Conservation (phyloP, 2,329 filamentous ascomycete species). For the Cordyceps sp. region DNA sequence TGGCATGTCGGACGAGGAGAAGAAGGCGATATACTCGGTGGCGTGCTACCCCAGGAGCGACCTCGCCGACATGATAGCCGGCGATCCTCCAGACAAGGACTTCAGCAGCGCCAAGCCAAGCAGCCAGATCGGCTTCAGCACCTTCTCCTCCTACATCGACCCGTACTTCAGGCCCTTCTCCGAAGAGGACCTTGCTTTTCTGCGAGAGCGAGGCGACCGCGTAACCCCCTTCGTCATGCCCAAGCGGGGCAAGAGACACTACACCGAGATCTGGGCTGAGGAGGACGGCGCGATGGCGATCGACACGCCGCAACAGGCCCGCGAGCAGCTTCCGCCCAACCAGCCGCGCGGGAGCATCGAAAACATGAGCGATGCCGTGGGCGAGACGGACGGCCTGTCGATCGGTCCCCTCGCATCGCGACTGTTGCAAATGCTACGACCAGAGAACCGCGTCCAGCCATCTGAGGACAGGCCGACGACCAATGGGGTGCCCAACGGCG, state of each 20-base stretch:
- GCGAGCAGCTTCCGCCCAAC: constrained; percentile 58
- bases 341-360: constrained; percentile 76
- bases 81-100: constrained; percentile 81
- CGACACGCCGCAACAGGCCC: constrained; percentile 44
- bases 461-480: constrained; percentile 39
- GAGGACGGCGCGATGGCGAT: constrained; percentile 72
- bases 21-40: constrained; percentile 77
- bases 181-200: constrained; percentile 85
- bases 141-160: constrained; percentile 84
- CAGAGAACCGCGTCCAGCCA: constrained; percentile 44
- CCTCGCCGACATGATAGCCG: constrained; percentile 70
- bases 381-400: constrained; percentile 78
- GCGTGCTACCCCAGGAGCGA: constrained; percentile 67
- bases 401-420: constrained; percentile 74
- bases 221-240: constrained; percentile 73
- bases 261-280: constrained; percentile 83
- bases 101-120: constrained; percentile 88
- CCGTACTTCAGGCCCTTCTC: constrained; percentile 79
- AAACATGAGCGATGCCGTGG: constrained; percentile 69
- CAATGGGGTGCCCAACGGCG: constrained; percentile 36
- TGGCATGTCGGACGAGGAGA: constrained; percentile 71
- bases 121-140: constrained; percentile 85
- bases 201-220: constrained; percentile 80
- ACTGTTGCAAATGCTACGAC: constrained; percentile 64
- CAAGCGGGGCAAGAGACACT: constrained; percentile 67